Conservation (phyloP, 768 basidiomycete genomes). For the Albatrellus ellisii region DNA sequence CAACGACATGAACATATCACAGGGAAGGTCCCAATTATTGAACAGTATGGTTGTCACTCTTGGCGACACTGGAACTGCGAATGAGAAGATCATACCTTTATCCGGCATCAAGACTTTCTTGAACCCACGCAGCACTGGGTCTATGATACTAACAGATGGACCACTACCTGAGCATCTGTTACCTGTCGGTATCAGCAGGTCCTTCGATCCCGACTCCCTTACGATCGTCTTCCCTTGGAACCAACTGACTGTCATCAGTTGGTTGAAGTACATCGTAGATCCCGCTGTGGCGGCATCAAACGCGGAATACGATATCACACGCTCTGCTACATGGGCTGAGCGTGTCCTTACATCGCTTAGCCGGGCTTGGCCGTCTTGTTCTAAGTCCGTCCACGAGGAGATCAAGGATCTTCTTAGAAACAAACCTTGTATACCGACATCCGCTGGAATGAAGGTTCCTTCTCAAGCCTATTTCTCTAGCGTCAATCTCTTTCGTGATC, state of each 20-base stretch:
- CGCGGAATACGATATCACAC: conserved; percentile 45
- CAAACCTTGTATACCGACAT: conserved; percentile 37
- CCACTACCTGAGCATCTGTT: conserved; percentile 67
- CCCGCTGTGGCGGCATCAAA: conserved; percentile 27
- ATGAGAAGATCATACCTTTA: conserved; percentile 53
- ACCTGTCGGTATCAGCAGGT: conserved; percentile 49
- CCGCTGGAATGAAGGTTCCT: conserved; percentile 59
- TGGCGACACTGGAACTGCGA: conserved; percentile 15
- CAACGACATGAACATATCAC: conserved; percentile 23
- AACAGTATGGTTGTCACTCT: conserved; percentile 53
- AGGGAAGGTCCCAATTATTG: conserved; percentile 48
- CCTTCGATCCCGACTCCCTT: conserved; percentile 40
- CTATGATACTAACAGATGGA: conserved; percentile 53
- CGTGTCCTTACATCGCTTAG: conserved; percentile 54
- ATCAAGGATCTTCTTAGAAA: conserved; percentile 29
- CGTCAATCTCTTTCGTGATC: conserved; percentile 80
- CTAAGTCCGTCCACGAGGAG: conserved; percentile 29
- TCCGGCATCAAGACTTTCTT: conserved; percentile 59
- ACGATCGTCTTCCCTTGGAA: conserved; percentile 54
- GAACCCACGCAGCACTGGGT: conserved; percentile 42
- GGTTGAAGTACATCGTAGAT: conserved; percentile 55
- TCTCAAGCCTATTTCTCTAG: conserved; percentile 72
- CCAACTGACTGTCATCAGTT: conserved; percentile 64
- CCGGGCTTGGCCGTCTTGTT: conserved; percentile 60
- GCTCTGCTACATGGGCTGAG: conserved; percentile 68